Evolutionary conservation across 1,139 yeast species (phyloP), one percentile per base, ranked within the genome.

Genomic region (Protomyces gravidus): DNA sequence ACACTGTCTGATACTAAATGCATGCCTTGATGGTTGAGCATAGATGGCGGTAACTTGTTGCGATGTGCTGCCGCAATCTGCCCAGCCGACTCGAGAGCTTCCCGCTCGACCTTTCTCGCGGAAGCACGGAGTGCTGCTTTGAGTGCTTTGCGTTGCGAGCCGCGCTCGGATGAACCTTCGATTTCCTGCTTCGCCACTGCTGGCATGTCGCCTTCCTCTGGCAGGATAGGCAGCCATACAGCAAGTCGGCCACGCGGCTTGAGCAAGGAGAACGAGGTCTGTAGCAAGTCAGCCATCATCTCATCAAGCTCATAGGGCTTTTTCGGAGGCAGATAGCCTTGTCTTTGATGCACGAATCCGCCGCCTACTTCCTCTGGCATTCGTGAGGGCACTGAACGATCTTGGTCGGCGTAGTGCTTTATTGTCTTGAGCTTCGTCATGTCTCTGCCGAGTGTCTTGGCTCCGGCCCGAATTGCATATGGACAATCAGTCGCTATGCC

Each of bases 151-250:
- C 19, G 17, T 15, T 36, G 42, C 11, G 17, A 23, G 21, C 42
- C 42, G 5, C 42, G 42, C 19, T n/a, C 19, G 2, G 13, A 9
- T 5, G 19, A 9, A 5, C 19, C 11, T 1, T 36, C 42, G 11
- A 11, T 17, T 15, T n/a, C 7, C 4, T 4, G 11, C 19, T 17
- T 36, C 11, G 17, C 23, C 11, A 90, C 83, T 61, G 81, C 77
- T 36, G 86, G 82, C 62, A 84, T 83, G 13, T 76, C 71, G 65
- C 82, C 84, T 65, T 88, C 95, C 66, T 88, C 96, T 69, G 89
- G 89, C 1, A 97, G 95, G 0, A 95, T 86, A 0, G 99, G 99
- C 95, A 92, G 88, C 99, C 99, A 92, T 70, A 89, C 90, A 25
- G 95, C 88, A 40, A 92, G 75, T 63, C 97, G 75, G 0, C 97